Evolutionary conservation across 2,329 filamentous ascomycete species (phyloP), one percentile per base, ranked within the genome.

Genomic region (Pleurostoma richardsiae): DNA sequence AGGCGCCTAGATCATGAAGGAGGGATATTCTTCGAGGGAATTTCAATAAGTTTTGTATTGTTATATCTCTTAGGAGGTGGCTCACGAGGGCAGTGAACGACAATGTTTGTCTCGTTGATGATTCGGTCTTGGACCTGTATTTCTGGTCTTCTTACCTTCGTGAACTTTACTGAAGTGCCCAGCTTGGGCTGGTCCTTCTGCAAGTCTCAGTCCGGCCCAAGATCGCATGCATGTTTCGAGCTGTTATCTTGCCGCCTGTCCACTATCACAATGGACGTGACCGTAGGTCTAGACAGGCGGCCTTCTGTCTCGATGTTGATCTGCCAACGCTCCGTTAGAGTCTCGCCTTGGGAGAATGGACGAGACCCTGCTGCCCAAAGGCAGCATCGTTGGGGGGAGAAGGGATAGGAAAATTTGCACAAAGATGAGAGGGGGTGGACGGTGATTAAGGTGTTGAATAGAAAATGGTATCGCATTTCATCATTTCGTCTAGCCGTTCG

Each of bases 271-370:
- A 53, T 57, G 58, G 62, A 57, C 58, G 61, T 48, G 54, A 59
- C 55, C 52, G 54, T 40, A 56, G 54, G 56, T 53, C 62, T 53
- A 53, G 53, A 51, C 60, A 64, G 59, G 55, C 49, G 58, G 66
- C 65, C 66, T 70, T 69, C 67, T 67, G 51, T 57, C 47, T 58
- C 61, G 63, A 60, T 52, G 54, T 63, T 72, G 56, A 71, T 87
- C 74, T 90, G 64, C 86, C 85, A 88, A 86, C 83, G 85, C 82
- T 89, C 85, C 86, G 85, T 89, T 88, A 85, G 83, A 75, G 71
- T 76, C 78, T 74, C 70, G 76, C 80, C 79, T 80, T 85, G 75
- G 72, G 77, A 63, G 41, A 41, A 50, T 43, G 82, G 79, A 75
- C 70, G 70, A 79, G 82, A 73, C 77, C 85, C 79, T 85, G 85